phyloP scores from a whole-genome alignment of 208 protist genomes.

The Crithidia fasciculata region DNA sequence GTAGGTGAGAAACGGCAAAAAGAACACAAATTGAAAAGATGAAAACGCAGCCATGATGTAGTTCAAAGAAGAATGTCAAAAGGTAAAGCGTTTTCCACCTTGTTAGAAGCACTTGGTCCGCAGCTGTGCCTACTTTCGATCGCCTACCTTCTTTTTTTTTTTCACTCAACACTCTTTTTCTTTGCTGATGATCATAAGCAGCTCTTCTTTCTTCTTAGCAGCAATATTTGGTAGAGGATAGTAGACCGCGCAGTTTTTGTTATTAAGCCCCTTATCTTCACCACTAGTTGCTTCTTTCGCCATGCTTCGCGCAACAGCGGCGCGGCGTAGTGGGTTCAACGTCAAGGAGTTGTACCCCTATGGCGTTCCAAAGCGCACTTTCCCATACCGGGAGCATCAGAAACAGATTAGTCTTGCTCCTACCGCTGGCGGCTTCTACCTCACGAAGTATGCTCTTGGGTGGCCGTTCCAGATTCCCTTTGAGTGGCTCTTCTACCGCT shows the following conservation, averaged over 20 bases:
- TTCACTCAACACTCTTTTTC: not conserved
- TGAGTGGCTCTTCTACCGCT: slow-evolving; percentile 89
- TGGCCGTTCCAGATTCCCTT: slow-evolving; percentile 92
- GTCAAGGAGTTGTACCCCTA: slow-evolving; percentile 84
- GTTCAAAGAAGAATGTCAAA: too few species aligned
- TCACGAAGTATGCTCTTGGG: slow-evolving; percentile 85
- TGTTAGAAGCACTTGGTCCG: too few species aligned
- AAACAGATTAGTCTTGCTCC: slow-evolving; percentile 87
- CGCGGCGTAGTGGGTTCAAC: slow-evolving; percentile 69
- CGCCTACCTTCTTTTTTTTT: not conserved
- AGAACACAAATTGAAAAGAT: too few species aligned
- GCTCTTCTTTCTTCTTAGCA: too few species aligned
- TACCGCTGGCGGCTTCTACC: slow-evolving; percentile 83
- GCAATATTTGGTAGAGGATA: not conserved
- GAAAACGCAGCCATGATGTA: too few species aligned
- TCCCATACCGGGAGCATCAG: slow-evolving; percentile 85
- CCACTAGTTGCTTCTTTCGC: slow-evolving; percentile 13
- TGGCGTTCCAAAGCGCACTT: slow-evolving; percentile 88
- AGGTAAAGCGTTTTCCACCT: too few species aligned
- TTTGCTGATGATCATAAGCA: not conserved
- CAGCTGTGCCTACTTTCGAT: too few species aligned
- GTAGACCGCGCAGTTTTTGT: slow-evolving; percentile 4
- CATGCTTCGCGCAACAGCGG: slow-evolving; percentile 70
- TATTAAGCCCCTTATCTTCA: slow-evolving; percentile 23
- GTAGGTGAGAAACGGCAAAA: too few species aligned